Conservation (phyloP, 2,329 filamentous ascomycete species). For the Colletotrichum sp. region DNA sequence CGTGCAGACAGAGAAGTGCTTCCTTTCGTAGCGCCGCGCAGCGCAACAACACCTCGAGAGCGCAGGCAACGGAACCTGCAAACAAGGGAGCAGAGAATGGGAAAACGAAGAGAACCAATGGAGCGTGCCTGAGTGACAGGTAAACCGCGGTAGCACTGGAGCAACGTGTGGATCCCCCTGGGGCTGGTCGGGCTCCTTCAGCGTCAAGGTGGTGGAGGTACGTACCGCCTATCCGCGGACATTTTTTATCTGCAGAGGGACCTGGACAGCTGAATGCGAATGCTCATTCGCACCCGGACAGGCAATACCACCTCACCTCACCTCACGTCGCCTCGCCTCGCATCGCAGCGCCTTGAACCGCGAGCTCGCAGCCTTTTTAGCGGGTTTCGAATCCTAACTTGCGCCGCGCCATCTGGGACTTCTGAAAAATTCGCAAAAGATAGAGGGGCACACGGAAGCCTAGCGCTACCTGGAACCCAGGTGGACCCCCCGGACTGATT, state of each 20-base stretch:
- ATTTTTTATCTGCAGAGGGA: background rate
- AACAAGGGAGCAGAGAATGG: background rate
- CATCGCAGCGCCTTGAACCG: background rate
- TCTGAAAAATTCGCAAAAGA: background rate
- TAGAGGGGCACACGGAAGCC: slow-evolving; percentile 8
- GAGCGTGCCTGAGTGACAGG: slow-evolving; percentile 11
- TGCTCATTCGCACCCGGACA: background rate
- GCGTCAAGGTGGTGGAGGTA: background rate
- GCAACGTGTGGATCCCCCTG: slow-evolving; percentile 1
- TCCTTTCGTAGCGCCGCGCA: background rate
- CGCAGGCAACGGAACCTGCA: background rate
- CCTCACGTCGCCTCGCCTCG: background rate
- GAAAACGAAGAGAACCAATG: slow-evolving; percentile 1
- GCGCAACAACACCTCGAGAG: background rate
- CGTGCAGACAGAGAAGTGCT: background rate
- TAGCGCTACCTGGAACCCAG: background rate
- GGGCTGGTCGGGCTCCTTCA: background rate
- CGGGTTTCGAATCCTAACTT: background rate
- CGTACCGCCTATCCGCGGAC: background rate
- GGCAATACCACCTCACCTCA: background rate
- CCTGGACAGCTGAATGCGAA: background rate
- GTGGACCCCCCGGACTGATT: background rate
- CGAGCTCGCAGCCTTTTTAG: background rate
- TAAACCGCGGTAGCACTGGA: slow-evolving; percentile 11
- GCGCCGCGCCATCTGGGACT: background rate